phyloP scores from a whole-genome alignment of 306 rosid genomes.

The Cucurbita ficifolia region DNA sequence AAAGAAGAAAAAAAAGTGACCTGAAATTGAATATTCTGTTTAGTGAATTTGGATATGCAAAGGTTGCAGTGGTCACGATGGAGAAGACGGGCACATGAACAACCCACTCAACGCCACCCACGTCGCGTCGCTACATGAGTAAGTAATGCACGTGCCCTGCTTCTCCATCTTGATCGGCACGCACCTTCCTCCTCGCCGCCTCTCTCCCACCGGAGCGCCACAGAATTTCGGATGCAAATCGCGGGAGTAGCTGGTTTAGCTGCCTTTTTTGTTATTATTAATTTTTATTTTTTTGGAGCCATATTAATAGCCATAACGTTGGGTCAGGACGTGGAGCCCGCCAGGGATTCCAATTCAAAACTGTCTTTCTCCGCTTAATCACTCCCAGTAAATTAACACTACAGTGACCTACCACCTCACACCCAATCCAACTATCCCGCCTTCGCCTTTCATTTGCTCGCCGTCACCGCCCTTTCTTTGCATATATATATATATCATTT shows the following conservation, averaged over 20 bases:
- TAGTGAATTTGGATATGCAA: not conserved
- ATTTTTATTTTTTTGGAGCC: not conserved
- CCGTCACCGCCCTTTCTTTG: not conserved
- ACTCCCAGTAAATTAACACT: no score
- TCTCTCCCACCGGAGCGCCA: not conserved
- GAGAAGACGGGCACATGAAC: constrained; percentile 99
- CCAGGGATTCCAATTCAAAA: not conserved
- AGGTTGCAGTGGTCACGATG: constrained; percentile 74
- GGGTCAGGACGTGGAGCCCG: not conserved
- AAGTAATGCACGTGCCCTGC: constrained; percentile 99
- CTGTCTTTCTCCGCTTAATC: not conserved
- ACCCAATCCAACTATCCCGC: not conserved
- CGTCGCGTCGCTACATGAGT: not conserved
- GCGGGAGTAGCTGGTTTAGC: not conserved
- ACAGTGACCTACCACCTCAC: no score
- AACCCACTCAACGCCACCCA: constrained; percentile 39
- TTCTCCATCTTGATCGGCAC: constrained; percentile 96
- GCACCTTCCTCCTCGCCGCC: constrained; percentile 27
- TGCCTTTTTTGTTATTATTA: no score
- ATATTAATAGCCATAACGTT: not conserved
- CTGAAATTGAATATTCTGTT: not conserved
- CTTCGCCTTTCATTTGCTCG: not conserved
- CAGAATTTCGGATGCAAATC: not conserved
- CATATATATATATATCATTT: not conserved
- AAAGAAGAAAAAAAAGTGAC: not conserved